Evolutionary conservation across 2,329 filamentous ascomycete species (phyloP).

Genomic region (Diaporthe helianthi): DNA sequence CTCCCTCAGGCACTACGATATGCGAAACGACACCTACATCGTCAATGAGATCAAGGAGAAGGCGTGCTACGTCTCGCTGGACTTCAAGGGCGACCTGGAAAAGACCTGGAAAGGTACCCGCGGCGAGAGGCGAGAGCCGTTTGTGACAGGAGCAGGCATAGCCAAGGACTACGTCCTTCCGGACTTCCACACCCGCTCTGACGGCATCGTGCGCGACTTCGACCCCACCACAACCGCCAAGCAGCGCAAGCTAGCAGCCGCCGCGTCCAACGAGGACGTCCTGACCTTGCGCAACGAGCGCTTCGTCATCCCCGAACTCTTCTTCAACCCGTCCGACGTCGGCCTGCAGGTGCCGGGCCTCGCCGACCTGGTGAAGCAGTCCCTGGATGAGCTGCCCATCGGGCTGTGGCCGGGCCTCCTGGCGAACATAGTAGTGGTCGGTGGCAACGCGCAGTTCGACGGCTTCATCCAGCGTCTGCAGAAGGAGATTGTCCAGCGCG

Average conservation of each 20-base stretch:
- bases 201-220: constrained; percentile 79
- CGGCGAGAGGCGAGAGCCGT: constrained; percentile 61
- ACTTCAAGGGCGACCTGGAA: constrained; percentile 82
- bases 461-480: constrained; percentile 85
- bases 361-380: constrained; percentile 82
- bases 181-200: constrained; percentile 68
- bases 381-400: constrained; percentile 75
- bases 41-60: constrained; percentile 97
- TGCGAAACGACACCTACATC: constrained; percentile 91
- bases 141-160: constrained; percentile 63
- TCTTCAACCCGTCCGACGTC: constrained; percentile 87
- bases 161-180: constrained; percentile 93
- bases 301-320: constrained; percentile 86
- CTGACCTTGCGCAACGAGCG: constrained; percentile 90
- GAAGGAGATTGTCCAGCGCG: constrained; percentile 73
- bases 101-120: constrained; percentile 80
- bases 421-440: constrained; percentile 87
- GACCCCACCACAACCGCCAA: constrained; percentile 67
- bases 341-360: constrained; percentile 85
- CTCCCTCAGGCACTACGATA: constrained; percentile 91
- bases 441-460: constrained; percentile 80
- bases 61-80: constrained; percentile 79
- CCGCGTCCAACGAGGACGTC: constrained; percentile 72
- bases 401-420: constrained; percentile 84
- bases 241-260: constrained; percentile 53